Evolutionary conservation across 208 protist species (phyloP), one percentile per base, ranked within the genome.

Genomic region (Crithidia bombi): DNA sequence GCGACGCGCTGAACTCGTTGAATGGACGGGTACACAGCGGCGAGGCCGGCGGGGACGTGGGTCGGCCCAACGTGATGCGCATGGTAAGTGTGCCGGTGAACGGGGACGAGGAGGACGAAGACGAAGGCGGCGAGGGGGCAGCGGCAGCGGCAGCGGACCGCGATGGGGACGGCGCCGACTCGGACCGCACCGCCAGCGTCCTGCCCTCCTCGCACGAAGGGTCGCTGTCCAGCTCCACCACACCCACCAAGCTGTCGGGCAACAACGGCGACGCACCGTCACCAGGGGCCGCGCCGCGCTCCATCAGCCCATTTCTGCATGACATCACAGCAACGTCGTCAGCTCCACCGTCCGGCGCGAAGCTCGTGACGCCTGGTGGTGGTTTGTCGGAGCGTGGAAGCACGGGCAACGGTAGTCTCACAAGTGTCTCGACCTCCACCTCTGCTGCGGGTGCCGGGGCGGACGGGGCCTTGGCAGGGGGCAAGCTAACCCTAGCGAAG

Each of bases 171-270:
- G 73, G 69, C 49, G 62, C 14, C 35, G 78, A 82, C 65, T 79
- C 68, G 10, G 82, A 91, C 47, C 76, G 80, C 68, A 86, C 77
- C 5, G 80, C 70, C 21, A 88, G 76, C 47, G 36, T 76, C 26
- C 57, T 81, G 39, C 76, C 68, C 11, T 79, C 62, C 41, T 71
- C 69, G 51, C 67, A 64, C 17, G 67, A 76, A 7, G 71, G 75
- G 35, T 66, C 69, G 6, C 14, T 78, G 51, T 75, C 74, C 28
- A 76, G 50, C 67, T 43, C 70, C 2, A 70, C 71, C 30, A 82
- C 63, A 3, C 66, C 69, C 6, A 59, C 62, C 21, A 80, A 65
- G 66, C 36, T 38, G 25, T 33, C 52, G 11, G 49, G 55, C 63
- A 71, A 33, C 33, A 25, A 32, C 26, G 63, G 52, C 23, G 44